Conservation (phyloP, 192 early-diverging fungal species). For the Dimargaris verticillata region DNA sequence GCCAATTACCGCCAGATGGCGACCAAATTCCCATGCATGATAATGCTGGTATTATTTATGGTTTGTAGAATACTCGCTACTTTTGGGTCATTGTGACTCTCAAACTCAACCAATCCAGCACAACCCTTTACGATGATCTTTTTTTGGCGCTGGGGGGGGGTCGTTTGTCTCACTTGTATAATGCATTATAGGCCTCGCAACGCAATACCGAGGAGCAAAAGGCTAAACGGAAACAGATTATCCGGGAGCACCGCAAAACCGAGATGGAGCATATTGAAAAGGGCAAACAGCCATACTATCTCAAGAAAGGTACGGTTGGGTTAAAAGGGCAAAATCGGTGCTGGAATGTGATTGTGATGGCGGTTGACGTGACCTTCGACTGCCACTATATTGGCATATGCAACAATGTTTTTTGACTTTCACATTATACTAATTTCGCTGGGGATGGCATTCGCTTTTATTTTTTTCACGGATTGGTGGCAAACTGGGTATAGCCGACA, state of each 20-base stretch:
- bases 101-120: no score
- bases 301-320: conserved; percentile 58
- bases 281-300: conserved; percentile 89
- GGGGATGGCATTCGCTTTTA: no score
- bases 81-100: no score
- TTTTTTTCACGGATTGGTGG: no score
- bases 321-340: background rate
- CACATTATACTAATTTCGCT: conserved; percentile 22
- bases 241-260: conserved; percentile 59
- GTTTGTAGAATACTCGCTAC: no score
- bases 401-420: background rate
- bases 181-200: background rate
- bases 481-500: background rate
- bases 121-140: no score
- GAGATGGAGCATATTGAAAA: conserved; percentile 63
- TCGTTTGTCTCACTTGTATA: background rate
- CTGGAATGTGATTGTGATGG: background rate
- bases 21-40: no score
- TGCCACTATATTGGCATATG: background rate
- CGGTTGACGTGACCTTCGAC: background rate
- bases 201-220: background rate
- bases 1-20: background rate
- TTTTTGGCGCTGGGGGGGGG: no score
- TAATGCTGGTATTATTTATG: no score
- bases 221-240: conserved; percentile 31